These are phyloP conservation scores for Pelagomonas calceolata DNA, from an alignment of 108 stramenopile species.

Conservation along the genomic window DNA sequence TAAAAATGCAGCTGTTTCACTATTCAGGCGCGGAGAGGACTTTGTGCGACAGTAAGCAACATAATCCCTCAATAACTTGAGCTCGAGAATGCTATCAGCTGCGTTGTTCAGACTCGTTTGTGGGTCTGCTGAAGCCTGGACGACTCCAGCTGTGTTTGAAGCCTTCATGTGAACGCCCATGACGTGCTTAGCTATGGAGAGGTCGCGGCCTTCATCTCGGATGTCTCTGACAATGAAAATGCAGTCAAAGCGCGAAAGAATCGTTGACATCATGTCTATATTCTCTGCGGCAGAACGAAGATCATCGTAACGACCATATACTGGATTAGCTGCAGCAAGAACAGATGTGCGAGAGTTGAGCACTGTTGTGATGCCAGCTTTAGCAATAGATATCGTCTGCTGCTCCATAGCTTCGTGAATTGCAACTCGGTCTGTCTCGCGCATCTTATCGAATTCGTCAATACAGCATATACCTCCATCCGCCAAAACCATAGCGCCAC, in stretches of 20 bases:
- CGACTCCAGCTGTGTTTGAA: conserved; percentile 11
- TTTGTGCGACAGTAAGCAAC: neutral
- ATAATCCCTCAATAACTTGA: neutral
- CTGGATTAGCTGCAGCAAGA: conserved; percentile 97
- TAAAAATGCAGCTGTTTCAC: neutral
- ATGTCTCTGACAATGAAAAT: conserved; percentile 97
- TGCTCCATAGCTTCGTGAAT: conserved; percentile 99
- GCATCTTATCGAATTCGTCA: conserved; percentile 98
- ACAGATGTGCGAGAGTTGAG: conserved; percentile 82
- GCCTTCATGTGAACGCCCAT: conserved; percentile 82
- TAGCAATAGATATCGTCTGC: conserved; percentile 97
- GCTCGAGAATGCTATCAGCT: neutral
- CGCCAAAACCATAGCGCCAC: conserved; percentile 97
- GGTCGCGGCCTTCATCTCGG: conserved; percentile 84
- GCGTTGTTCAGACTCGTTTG: no score
- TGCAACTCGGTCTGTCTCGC: conserved; percentile 90
- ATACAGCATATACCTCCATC: conserved; percentile 99
- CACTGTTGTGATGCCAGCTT: conserved; percentile 96
- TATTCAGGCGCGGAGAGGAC: neutral
- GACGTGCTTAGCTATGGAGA: conserved; percentile 88
- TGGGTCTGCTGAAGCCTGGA: no score
- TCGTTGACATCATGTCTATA: conserved; percentile 96
- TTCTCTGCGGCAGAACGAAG: conserved; percentile 87
- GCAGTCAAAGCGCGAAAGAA: conserved; percentile 91
- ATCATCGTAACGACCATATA: conserved; percentile 96